A percentile compares a stretch with the other conserved stretches of the same genome.
phyloP scores from a whole-genome alignment of 305 asterid genomes.

The Vinca major region DNA sequence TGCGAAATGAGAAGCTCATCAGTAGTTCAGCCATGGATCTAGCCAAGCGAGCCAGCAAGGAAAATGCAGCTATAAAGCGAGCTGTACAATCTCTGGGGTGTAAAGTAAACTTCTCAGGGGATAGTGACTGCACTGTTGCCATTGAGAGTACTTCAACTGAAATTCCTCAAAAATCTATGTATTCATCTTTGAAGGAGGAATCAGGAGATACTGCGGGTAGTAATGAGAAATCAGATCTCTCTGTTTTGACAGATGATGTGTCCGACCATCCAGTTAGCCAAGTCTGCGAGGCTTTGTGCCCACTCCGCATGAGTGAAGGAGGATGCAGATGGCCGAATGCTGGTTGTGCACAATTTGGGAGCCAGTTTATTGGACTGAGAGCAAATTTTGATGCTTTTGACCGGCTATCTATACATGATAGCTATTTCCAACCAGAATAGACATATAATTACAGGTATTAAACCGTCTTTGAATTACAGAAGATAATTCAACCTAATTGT shows the following conservation, averaged over 20 bases:
- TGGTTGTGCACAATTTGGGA: constrained; percentile 75
- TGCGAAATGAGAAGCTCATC: constrained; percentile 59
- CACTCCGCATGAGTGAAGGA: constrained; percentile 65
- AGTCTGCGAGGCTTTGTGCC: constrained; percentile 76
- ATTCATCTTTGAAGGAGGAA: constrained; percentile 32
- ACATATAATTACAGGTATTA: constrained; percentile 12
- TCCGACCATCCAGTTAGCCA: constrained; percentile 40
- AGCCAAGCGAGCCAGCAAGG: constrained; percentile 60
- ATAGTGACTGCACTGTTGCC: constrained; percentile 63
- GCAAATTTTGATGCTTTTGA: constrained; percentile 96
- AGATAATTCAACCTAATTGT: neutral
- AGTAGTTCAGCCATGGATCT: constrained; percentile 64
- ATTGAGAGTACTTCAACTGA: constrained; percentile 56
- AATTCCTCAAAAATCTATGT: constrained; percentile 49
- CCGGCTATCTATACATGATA: constrained; percentile 66
- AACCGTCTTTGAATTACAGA: constrained; percentile 9
- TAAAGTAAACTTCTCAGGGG: constrained; percentile 61
- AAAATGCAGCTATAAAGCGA: constrained; percentile 61
- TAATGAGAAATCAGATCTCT: constrained; percentile 36
- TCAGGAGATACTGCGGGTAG: constrained; percentile 25
- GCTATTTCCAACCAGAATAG: constrained; percentile 44
- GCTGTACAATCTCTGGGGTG: constrained; percentile 85
- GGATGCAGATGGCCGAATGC: constrained; percentile 87
- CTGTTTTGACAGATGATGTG: constrained; percentile 26
- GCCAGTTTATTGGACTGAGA: constrained; percentile 80